Evolutionary conservation across 2,329 filamentous ascomycete species (phyloP).

Genomic region (Aspergillus sp.): DNA sequence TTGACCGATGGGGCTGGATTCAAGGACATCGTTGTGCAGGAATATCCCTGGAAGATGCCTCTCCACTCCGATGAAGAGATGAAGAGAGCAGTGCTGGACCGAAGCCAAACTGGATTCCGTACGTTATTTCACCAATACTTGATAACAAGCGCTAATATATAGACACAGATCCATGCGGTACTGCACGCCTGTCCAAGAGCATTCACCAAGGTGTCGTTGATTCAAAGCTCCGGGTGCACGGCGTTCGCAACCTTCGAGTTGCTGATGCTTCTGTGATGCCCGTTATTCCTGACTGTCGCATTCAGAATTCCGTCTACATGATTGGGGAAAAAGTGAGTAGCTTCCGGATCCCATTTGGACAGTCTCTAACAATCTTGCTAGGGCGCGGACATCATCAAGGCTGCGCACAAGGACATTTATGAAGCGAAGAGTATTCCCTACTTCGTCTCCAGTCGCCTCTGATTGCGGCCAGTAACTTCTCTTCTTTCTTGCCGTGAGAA

Average conservation of each 20-base stretch:
- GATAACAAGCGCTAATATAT: not conserved
- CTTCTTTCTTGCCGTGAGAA: too few species aligned
- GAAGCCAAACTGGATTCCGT: constrained; percentile 52
- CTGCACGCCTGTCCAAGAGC: constrained; percentile 51
- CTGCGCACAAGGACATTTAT: constrained; percentile 24
- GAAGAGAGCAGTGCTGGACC: constrained; percentile 56
- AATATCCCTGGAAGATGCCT: constrained; percentile 63
- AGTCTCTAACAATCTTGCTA: constrained; percentile 8
- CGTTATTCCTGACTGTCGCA: constrained; percentile 55
- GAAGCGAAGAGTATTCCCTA: constrained; percentile 20
- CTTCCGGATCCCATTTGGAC: too few species aligned
- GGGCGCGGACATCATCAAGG: constrained; percentile 30
- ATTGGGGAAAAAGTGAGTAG: constrained; percentile 50
- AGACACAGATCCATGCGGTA: constrained; percentile 53
- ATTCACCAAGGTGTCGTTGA: constrained; percentile 56
- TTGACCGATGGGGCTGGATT: constrained; percentile 57
- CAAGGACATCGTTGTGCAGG: constrained; percentile 38
- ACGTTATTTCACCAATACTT: not conserved
- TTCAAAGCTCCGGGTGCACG: constrained; percentile 51
- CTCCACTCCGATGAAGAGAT: constrained; percentile 56
- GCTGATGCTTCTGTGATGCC: constrained; percentile 59
- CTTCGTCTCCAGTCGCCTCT: constrained; percentile 18
- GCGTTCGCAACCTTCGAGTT: constrained; percentile 53
- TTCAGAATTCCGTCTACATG: constrained; percentile 62
- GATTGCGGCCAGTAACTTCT: not conserved